Evolutionary conservation across 345 rosid species (phyloP).

Genomic region (Sisymbrium altissimum): DNA sequence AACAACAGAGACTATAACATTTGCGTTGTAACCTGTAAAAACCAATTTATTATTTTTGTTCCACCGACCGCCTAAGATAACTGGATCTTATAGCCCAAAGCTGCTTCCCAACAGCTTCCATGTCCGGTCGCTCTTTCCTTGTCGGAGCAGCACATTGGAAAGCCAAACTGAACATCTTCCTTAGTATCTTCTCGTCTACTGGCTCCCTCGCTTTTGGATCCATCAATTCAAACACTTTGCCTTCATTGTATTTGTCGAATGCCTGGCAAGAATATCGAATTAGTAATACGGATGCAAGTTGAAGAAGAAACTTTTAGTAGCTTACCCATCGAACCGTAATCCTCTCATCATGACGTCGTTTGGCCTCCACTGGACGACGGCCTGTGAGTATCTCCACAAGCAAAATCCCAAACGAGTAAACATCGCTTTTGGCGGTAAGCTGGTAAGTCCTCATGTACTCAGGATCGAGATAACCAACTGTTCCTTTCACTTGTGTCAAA

Average conservation of each 20-base stretch:
- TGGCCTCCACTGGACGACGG: constrained; percentile 85
- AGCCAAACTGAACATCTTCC: constrained; percentile 72
- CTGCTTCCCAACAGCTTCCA: constrained; percentile 78
- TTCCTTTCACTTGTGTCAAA: constrained; percentile 91
- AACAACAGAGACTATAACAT: constrained; percentile 9
- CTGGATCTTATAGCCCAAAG: constrained; percentile 89
- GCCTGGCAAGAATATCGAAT: constrained; percentile 43
- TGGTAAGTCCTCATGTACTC: constrained; percentile 94
- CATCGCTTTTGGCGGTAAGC: constrained; percentile 90
- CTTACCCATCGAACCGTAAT: constrained; percentile 92
- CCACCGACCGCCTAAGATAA: constrained; percentile 43
- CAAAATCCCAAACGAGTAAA: constrained; percentile 83
- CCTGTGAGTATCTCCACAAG: constrained; percentile 85
- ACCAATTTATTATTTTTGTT: neutral
- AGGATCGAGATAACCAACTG: constrained; percentile 94
- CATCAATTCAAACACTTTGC: constrained; percentile 48
- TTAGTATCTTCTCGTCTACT: constrained; percentile 44
- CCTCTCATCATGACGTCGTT: constrained; percentile 54
- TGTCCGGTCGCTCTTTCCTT: constrained; percentile 71
- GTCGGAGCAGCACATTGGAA: constrained; percentile 87
- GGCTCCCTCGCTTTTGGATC: constrained; percentile 64
- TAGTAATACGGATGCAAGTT: no score
- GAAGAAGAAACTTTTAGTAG: constrained; percentile 8
- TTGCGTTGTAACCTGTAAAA: neutral
- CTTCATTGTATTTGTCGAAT: constrained; percentile 64